These are phyloP conservation scores for Neltuma alba DNA, from an alignment of 306 rosid genomes.

Conservation along the genomic window DNA sequence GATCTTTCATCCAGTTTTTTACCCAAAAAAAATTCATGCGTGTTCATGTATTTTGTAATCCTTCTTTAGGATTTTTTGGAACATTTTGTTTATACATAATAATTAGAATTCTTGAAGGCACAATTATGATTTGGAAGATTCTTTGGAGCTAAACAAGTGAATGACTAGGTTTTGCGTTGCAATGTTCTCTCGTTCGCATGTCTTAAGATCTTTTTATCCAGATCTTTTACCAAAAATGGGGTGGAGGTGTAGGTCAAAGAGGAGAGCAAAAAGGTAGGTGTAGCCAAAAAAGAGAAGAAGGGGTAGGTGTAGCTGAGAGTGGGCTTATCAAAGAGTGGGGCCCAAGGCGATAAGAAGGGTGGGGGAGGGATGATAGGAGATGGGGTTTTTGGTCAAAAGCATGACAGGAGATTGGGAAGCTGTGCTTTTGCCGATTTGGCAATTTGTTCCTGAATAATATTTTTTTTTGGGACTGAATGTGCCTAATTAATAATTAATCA, in stretches of 20 bases:
- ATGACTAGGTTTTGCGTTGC: not conserved
- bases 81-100: not conserved
- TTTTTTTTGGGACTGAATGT: too few relatives aligned
- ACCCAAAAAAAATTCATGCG: not conserved
- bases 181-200: too few relatives aligned
- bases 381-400: too few relatives aligned
- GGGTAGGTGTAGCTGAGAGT: not conserved
- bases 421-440: constrained; percentile 36
- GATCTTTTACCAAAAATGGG: too few relatives aligned
- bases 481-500: not conserved
- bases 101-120: not conserved
- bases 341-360: constrained; percentile 47
- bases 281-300: not conserved
- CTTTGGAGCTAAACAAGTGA: not conserved
- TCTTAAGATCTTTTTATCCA: too few relatives aligned
- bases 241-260: not conserved
- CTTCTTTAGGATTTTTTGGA: too few relatives aligned
- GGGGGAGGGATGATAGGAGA: constrained; percentile 46
- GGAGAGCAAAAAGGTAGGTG: not conserved
- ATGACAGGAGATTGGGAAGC: too few relatives aligned
- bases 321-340: constrained; percentile 44
- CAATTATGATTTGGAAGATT: not conserved
- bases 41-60: too few relatives aligned
- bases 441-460: too few relatives aligned
- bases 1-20: not conserved